Percentiles rank a stretch among this genome's conserved stretches.
Conservation (phyloP, 768 basidiomycete species). For the Nidularia pulvinata region DNA sequence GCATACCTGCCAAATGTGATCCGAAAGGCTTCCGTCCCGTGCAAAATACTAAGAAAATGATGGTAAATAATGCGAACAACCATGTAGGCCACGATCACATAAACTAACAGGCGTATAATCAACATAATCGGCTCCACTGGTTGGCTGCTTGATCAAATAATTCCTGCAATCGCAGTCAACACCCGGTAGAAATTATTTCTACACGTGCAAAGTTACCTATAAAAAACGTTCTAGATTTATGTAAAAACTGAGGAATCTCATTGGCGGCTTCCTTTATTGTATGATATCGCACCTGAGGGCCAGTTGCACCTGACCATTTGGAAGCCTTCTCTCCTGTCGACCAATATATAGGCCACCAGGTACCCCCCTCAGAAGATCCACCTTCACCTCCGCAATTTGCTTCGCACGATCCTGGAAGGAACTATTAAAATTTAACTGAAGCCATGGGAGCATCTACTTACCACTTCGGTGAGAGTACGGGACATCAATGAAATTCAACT, state of each 20-base stretch:
- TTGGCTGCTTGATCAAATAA: conserved; percentile 6
- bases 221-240: conserved; percentile 5
- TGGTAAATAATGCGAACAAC: not conserved
- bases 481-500: conserved; percentile 5
- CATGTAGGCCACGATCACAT: not conserved
- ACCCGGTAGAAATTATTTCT: not conserved
- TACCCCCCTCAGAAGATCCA: conserved; percentile 3
- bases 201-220: not conserved
- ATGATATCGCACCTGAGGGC: not conserved
- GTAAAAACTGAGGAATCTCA: not conserved
- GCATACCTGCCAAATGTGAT: not conserved
- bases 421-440: not conserved
- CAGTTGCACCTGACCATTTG: conserved; percentile 9
- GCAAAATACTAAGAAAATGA: not conserved
- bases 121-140: not conserved
- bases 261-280: not conserved
- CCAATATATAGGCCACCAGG: conserved; percentile 10
- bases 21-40: not conserved
- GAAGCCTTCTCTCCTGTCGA: conserved; percentile 8
- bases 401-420: not conserved
- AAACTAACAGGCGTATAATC: conserved; percentile 2
- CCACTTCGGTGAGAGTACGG: conserved; percentile 6
- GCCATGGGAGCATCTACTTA: not conserved
- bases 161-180: not conserved
- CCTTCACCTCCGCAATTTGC: conserved; percentile 9